phyloP scores from a whole-genome alignment of 164 flowering plant species.

The Brasenia schreberi region DNA sequence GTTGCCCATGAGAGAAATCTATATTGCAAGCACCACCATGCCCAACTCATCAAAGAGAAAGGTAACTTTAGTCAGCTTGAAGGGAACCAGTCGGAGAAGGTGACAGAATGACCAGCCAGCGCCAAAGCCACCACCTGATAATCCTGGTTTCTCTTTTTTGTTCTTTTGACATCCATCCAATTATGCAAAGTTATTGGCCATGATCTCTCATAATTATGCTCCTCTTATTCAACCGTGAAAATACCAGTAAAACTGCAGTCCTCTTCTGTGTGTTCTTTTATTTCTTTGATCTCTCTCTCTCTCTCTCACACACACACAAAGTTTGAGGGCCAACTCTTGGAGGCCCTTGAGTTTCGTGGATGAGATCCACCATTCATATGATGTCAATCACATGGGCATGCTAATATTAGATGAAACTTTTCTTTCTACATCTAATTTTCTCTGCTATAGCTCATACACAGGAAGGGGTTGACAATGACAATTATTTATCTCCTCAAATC shows the following conservation, averaged over 20 bases:
- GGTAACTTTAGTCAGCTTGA: constrained; percentile 88
- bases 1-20: constrained; percentile 85
- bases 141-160: neutral
- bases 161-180: neutral
- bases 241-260: neutral
- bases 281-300: neutral
- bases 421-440: no score
- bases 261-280: neutral
- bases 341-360: no score
- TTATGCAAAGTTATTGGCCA: neutral
- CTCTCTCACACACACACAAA: no score
- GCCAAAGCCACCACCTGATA: neutral
- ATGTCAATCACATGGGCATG: no score
- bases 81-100: constrained; percentile 24
- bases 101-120: neutral
- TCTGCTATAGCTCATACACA: no score
- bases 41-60: constrained; percentile 81
- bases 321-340: no score
- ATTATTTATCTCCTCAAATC: no score
- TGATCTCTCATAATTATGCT: neutral
- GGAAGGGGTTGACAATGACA: no score
- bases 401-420: no score
- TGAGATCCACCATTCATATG: no score
- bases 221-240: neutral
- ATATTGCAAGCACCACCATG: constrained; percentile 85